phyloP scores from a whole-genome alignment of 2,329 filamentous ascomycete genomes.

The Pestalotiopsis sp. region DNA sequence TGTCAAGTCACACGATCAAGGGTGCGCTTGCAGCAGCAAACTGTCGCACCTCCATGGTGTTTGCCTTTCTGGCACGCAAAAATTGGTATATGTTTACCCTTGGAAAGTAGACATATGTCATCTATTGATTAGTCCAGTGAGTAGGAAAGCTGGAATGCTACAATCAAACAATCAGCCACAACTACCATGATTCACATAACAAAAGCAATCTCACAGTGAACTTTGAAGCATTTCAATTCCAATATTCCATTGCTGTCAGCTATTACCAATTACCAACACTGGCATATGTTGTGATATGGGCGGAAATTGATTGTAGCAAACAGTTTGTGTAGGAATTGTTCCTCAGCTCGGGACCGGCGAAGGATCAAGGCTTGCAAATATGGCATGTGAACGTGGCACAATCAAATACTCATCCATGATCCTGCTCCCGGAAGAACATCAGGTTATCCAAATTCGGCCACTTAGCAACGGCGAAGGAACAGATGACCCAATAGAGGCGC shows the following conservation, averaged over 20 bases:
- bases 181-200: not conserved
- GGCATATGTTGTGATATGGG: not conserved
- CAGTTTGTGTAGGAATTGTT: not conserved
- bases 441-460: not conserved
- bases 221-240: not conserved
- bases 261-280: not conserved
- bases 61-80: too few relatives aligned
- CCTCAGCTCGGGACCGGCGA: not conserved
- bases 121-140: too few relatives aligned
- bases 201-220: not conserved
- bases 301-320: not conserved
- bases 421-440: not conserved
- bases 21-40: too few relatives aligned
- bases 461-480: not conserved
- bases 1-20: too few relatives aligned
- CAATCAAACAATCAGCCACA: too few relatives aligned
- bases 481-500: not conserved
- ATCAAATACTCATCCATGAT: not conserved
- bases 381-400: not conserved
- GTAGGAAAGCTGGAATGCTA: too few relatives aligned
- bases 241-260: not conserved
- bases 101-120: too few relatives aligned
- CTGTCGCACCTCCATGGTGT: too few relatives aligned
- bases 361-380: not conserved
- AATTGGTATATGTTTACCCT: too few relatives aligned